phyloP scores from a whole-genome alignment of 2,329 filamentous ascomycete genomes.

The Falciphora oryzae region DNA sequence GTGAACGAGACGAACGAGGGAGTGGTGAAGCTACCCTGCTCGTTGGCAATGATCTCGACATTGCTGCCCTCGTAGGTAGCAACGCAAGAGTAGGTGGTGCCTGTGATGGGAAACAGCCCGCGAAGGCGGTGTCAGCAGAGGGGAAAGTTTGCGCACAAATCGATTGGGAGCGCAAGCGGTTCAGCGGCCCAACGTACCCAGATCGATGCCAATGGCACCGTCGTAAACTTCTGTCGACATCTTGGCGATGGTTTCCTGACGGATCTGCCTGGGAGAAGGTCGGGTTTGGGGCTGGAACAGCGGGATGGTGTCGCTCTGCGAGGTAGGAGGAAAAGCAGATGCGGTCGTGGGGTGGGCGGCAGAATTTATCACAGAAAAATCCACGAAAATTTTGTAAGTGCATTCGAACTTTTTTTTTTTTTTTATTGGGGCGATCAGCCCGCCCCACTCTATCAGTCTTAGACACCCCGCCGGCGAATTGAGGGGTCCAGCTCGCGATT shows the following conservation, averaged over 20 bases:
- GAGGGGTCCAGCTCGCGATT: neutral
- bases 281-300: conserved; percentile 3
- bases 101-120: conserved; percentile 40
- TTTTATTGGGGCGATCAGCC: neutral
- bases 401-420: conserved; percentile 12
- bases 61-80: conserved; percentile 99
- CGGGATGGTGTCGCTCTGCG: neutral
- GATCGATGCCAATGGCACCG: conserved; percentile 99
- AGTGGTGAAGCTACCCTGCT: conserved; percentile 98
- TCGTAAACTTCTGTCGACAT: conserved; percentile 99
- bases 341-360: conserved; percentile 5
- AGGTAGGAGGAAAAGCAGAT: conserved; percentile 4
- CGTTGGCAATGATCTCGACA: conserved; percentile 99
- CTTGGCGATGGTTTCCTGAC: conserved; percentile 35
- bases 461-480: neutral
- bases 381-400: conserved; percentile 9
- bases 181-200: conserved; percentile 59
- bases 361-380: conserved; percentile 9
- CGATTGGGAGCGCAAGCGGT: conserved; percentile 11
- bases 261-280: conserved; percentile 7
- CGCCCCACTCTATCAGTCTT: neutral
- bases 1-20: conserved; percentile 99
- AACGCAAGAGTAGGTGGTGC: conserved; percentile 99
- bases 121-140: conserved; percentile 9
- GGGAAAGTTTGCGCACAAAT: conserved; percentile 14